These are phyloP conservation scores for Ceratocystis papillata DNA, from an alignment of 2,329 filamentous ascomycete species.

Conservation along the genomic window DNA sequence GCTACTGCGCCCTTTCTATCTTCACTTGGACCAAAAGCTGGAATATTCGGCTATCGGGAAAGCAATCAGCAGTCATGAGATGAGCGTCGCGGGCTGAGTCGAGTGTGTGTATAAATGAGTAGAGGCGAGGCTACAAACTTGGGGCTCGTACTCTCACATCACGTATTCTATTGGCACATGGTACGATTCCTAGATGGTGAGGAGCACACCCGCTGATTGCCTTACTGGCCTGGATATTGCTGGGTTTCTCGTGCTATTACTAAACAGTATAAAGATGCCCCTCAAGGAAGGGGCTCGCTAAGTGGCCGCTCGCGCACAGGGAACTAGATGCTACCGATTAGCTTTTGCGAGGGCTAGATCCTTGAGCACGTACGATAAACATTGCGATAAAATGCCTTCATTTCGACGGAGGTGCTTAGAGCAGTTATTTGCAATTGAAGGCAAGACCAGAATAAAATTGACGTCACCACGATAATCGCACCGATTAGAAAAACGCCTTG, in stretches of 20 bases:
- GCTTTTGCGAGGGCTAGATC: neutral
- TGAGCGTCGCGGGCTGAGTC: neutral
- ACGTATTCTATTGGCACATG: slow-evolving; percentile 8
- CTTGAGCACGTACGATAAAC: neutral
- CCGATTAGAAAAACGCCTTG: neutral
- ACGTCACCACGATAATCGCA: neutral
- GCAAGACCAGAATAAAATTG: neutral
- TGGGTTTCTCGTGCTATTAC: neutral
- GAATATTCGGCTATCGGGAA: neutral
- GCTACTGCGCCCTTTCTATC: neutral
- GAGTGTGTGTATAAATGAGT: neutral
- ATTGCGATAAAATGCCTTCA: neutral
- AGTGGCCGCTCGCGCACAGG: neutral
- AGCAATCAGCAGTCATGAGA: neutral
- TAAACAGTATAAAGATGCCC: neutral
- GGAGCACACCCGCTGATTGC: neutral
- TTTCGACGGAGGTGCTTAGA: neutral
- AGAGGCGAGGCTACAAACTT: neutral
- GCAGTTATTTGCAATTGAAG: neutral
- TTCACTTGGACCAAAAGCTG: neutral
- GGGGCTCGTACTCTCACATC: neutral
- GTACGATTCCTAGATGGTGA: neutral
- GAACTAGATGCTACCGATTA: slow-evolving; percentile 2
- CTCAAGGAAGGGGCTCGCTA: slow-evolving; percentile 3
- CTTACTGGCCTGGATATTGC: neutral